Percentiles rank a stretch among this genome's conserved stretches.
These are phyloP conservation scores for Russula earlei DNA, from an alignment of 768 basidiomycete species.

Conservation along the genomic window DNA sequence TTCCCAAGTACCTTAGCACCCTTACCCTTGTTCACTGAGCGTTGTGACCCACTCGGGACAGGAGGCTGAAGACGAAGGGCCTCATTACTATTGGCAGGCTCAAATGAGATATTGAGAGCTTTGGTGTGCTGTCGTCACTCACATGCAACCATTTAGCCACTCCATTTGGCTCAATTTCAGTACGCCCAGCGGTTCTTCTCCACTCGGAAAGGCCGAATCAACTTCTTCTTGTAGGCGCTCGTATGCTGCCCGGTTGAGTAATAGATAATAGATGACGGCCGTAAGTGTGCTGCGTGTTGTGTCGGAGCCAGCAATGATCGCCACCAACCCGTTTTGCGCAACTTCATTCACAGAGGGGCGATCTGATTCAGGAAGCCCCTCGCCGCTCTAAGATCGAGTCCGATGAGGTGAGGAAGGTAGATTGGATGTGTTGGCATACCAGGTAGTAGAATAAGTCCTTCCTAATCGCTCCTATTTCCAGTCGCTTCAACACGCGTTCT, in stretches of 20 bases:
- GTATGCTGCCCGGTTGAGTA: conserved; percentile 26
- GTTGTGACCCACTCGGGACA: conserved; percentile 39
- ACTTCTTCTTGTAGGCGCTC: conserved; percentile 11
- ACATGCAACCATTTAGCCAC: conserved; percentile 18
- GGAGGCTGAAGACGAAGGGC: conserved; percentile 41
- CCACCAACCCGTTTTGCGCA: conserved; percentile 30
- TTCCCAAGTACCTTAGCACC: conserved; percentile 24
- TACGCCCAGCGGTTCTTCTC: conserved; percentile 14
- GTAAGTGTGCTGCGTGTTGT: conserved; percentile 31
- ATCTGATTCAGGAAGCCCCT: conserved; percentile 3
- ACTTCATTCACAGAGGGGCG: conserved; percentile 13
- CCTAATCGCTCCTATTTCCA: not conserved
- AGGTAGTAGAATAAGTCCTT: conserved; percentile 35
- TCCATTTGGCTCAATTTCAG: conserved; percentile 6
- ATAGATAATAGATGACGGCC: conserved; percentile 29
- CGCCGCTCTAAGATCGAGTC: not conserved
- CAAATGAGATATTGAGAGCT: too few species aligned
- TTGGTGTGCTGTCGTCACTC: not conserved
- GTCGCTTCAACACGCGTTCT: not conserved
- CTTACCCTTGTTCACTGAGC: conserved; percentile 29
- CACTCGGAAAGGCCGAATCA: conserved; percentile 6
- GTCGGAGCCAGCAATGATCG: conserved; percentile 36
- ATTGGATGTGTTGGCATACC: conserved; percentile 20
- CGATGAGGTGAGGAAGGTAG: not conserved
- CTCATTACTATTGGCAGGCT: conserved; percentile 34